These are phyloP conservation scores for Crepidotus variabilis DNA, from an alignment of 768 basidiomycete genomes.

Conservation along the genomic window DNA sequence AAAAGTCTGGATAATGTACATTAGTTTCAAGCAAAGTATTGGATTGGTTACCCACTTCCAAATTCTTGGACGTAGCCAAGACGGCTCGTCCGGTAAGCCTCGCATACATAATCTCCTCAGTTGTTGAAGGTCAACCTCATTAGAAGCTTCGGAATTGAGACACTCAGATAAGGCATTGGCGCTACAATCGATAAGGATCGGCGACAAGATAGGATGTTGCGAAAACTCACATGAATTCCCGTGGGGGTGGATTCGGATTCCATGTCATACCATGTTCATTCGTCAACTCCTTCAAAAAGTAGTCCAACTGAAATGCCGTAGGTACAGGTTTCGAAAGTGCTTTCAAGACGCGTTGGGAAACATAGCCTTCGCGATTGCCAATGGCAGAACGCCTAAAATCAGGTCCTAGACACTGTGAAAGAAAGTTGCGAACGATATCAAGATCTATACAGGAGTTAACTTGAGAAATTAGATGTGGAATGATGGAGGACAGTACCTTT, in stretches of 20 bases:
- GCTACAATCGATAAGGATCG: slow-evolving; percentile 29
- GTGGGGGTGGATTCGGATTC: slow-evolving; percentile 55
- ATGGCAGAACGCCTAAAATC: slow-evolving; percentile 54
- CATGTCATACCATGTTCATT: slow-evolving; percentile 52
- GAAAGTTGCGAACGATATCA: slow-evolving; percentile 45
- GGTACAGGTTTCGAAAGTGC: slow-evolving; percentile 51
- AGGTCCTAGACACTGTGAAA: slow-evolving; percentile 53
- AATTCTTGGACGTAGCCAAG: slow-evolving; percentile 71
- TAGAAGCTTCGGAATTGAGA: slow-evolving; percentile 45
- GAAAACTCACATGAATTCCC: slow-evolving; percentile 50
- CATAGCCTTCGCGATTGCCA: slow-evolving; percentile 46
- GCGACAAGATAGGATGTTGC: slow-evolving; percentile 1
- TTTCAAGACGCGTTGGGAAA: slow-evolving; percentile 52
- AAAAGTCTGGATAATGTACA: slow-evolving; percentile 41
- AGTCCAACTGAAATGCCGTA: slow-evolving; percentile 52
- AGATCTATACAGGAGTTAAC: slow-evolving; percentile 45
- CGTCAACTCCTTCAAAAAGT: slow-evolving; percentile 52
- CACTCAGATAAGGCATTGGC: slow-evolving; percentile 56
- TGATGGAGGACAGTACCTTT: slow-evolving; percentile 40
- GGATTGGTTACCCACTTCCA: slow-evolving; percentile 58
- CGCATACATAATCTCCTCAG: slow-evolving; percentile 56
- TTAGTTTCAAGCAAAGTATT: neutral
- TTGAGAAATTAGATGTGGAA: neutral
- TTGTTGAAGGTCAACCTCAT: slow-evolving; percentile 50
- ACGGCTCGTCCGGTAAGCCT: slow-evolving; percentile 71